Evolutionary conservation across 768 basidiomycete species (phyloP), one percentile per base, ranked within the genome.

Genomic region (Baorangia bicolor): DNA sequence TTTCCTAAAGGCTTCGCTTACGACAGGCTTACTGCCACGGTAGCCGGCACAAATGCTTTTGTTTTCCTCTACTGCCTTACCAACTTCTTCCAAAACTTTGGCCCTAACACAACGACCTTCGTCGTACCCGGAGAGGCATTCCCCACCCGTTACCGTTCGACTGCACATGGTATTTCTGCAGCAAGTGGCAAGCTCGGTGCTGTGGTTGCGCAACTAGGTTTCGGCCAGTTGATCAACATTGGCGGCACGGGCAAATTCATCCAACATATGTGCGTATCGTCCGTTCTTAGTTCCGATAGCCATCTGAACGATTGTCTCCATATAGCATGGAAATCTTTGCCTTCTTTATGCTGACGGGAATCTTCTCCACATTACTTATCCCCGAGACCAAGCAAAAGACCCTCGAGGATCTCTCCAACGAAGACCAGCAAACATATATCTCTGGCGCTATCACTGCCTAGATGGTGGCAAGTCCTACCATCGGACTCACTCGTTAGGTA

Each of bases 71-170:
- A 93, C 75, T 90, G 90, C 68, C 75, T 94, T n/a, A 81, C 90
- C 63, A 88, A 90, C 69, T 92, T 92, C 76, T 91, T 92, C 87
- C 87, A 90, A 75, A 93, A 93, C 74, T 93, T 92, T 58, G 91
- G 89, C 2, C 88, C 87, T 11, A 90, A 92, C 62, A 81, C 81
- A 0, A 92, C 89, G 1, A 92, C 90, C 0, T 93, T 94, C 70
- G 55, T 92, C 51, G 75, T 92, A 4, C 90, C 92, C 0, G 90
- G 88, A 59, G 92, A 94, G 68, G 81, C 77, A 25, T 94, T 92
- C 83, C 92, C 92, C 1, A 94, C 92, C 1, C 88, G 92, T 44
- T 92, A 93, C 70, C 85, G 92, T 58, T 90, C 89, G 7, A 92
- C 90, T 6, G 87, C 81, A 12, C 88, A 92, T 64, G 92, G 92